Conservation (phyloP, 495 filamentous ascomycete species). For the Tetracladium marchalianum region DNA sequence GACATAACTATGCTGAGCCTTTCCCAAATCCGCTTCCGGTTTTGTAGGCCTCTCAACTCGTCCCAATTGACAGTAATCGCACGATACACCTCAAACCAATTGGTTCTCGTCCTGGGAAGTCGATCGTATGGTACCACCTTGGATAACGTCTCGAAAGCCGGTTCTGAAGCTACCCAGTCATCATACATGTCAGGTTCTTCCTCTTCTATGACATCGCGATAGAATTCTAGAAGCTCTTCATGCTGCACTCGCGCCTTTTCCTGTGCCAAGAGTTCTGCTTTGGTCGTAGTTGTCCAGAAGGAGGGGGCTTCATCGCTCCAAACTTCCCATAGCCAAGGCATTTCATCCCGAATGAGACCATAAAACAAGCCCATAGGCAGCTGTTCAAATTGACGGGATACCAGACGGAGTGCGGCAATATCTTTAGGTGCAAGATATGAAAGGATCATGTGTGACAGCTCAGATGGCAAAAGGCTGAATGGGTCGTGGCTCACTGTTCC, state of each 20-base stretch:
- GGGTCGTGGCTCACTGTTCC: conserved; percentile 5
- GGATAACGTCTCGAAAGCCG: background rate
- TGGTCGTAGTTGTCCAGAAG: background rate
- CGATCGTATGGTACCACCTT: background rate
- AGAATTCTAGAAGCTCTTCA: background rate
- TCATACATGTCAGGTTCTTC: conserved; percentile 1
- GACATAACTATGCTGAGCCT: conserved; percentile 18
- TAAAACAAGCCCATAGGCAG: conserved; percentile 22
- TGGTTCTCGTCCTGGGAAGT: conserved; percentile 11
- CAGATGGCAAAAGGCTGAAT: conserved; percentile 16
- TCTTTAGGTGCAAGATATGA: conserved; percentile 13
- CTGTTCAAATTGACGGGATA: conserved; percentile 16
- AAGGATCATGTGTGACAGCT: conserved; percentile 17
- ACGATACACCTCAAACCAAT: conserved; percentile 21
- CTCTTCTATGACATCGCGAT: conserved; percentile 12
- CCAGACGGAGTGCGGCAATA: conserved; percentile 16
- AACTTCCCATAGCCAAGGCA: conserved; percentile 28
- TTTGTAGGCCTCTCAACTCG: conserved; percentile 21
- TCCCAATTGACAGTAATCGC: conserved; percentile 13
- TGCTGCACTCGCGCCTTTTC: background rate
- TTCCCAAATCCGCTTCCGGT: conserved; percentile 22
- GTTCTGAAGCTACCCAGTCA: background rate
- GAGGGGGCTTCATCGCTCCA: conserved; percentile 4
- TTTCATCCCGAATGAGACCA: conserved; percentile 19
- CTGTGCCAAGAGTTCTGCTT: background rate